Base-by-base conservation (phyloP, 495 filamentous ascomycete genomes). In the Halenospora varia region DNA sequence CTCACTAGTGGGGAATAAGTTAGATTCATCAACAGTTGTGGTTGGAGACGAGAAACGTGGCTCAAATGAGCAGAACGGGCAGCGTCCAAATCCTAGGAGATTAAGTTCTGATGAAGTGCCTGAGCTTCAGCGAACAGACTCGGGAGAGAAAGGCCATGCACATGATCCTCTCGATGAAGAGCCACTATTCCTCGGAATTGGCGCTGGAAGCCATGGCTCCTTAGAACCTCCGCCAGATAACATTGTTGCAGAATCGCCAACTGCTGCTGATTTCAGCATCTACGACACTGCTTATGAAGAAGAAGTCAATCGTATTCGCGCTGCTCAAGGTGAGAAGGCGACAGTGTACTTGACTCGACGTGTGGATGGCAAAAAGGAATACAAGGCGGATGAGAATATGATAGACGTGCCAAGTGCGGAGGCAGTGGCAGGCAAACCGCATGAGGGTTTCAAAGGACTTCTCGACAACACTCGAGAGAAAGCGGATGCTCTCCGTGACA, bases 251-350 rank as follows among this genome's bases (percentile, higher is more conserved):
- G 91, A 96, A 65, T 92, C 88, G 9, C 92, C 91, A 9, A 82
- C 83, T 1, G 86, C 83, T 8, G 87, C 87, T 3, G 89, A 93
- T 45, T 87, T 89, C 60, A 84, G 92, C 62, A 85, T 96, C 45
- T 97, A 96, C 66, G 90, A 96, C 61, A 83, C 79, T 0, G 93
- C 93, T 2, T 97, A 96, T 63, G 81, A 87, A 41, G 75, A 84
- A 48, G 90, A 96, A 75, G 80, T 96, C 10, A 81, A 88, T 53
- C 82, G 87, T 10, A 95, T 96, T 64, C 47, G 62, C 19, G 49
- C 48, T 2, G 51, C 62, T 17, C 62, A 68, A 48, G 65, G 65
- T 20, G 42, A 60, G 15, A 46, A 25, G 25, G 59, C 62, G 1
- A 68, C 56, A 17, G 48, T 68, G 17, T 68, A 68, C 48, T 48